These are phyloP conservation scores for Urochloa ruziziensis DNA, from an alignment of 176 grass and related monocot species.

Conservation along the genomic window DNA sequence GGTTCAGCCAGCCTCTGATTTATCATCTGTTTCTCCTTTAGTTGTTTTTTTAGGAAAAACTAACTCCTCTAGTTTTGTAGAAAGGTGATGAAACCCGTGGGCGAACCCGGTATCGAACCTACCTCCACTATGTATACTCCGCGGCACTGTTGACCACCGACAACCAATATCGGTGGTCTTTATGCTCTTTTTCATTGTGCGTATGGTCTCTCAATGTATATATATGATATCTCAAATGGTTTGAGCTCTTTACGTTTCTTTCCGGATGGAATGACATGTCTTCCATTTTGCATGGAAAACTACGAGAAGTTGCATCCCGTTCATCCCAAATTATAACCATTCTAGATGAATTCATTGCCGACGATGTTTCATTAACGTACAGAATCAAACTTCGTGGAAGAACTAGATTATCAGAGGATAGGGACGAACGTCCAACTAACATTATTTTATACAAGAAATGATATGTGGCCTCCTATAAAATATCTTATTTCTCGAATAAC, in stretches of 20 bases:
- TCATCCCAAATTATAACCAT: background rate
- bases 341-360: background rate
- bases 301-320: background rate
- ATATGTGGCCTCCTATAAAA: background rate
- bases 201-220: no score
- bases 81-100: background rate
- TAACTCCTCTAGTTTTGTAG: background rate
- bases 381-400: no score
- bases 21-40: background rate
- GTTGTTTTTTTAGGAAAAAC: background rate
- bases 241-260: background rate
- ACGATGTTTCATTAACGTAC: no score
- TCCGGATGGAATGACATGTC: background rate
- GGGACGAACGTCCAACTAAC: background rate
- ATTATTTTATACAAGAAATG: background rate
- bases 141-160: background rate
- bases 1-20: background rate
- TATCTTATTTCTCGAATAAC: background rate
- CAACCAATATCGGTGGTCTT: background rate
- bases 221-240: background rate
- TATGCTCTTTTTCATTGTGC: background rate
- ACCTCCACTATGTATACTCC: background rate
- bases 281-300: background rate
- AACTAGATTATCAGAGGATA: background rate
- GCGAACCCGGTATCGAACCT: no score